phyloP scores from a whole-genome alignment of 2,329 filamentous ascomycete species.

The Myriosclerotinia scirpicola region DNA sequence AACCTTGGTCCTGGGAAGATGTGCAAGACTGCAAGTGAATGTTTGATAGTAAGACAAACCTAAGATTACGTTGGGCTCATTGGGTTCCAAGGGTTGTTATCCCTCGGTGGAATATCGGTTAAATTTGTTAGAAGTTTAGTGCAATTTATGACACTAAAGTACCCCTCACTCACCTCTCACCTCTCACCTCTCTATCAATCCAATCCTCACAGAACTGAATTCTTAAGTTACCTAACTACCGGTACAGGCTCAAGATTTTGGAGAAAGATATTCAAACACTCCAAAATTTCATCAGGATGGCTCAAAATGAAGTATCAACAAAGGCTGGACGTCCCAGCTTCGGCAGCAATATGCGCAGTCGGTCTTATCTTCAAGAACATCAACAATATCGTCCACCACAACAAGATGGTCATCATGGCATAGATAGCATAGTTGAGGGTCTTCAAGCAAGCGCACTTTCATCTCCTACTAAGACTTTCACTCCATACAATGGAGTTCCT shows the following conservation, averaged over 20 bases:
- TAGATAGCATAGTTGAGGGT: conserved; percentile 65
- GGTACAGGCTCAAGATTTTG: not conserved
- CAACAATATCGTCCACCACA: conserved; percentile 61
- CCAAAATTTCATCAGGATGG: not conserved
- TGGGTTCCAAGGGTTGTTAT: not conserved
- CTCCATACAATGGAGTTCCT: conserved; percentile 60
- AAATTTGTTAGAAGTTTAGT: not conserved
- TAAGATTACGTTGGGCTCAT: conserved; percentile 1
- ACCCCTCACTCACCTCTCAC: not conserved
- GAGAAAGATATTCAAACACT: not conserved
- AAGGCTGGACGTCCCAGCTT: conserved; percentile 36
- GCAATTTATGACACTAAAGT: not conserved
- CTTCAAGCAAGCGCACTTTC: conserved; percentile 45
- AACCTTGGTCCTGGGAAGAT: too few relatives aligned
- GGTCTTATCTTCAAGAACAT: conserved; percentile 62
- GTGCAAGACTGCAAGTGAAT: too few relatives aligned
- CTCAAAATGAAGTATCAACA: conserved; percentile 22
- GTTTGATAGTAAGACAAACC: too few relatives aligned
- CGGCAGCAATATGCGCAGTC: conserved; percentile 52
- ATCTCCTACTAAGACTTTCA: conserved; percentile 45
- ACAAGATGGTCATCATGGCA: conserved; percentile 55
- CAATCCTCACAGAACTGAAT: not conserved
- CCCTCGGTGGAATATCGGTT: not conserved
- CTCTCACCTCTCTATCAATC: not conserved
- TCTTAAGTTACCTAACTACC: not conserved